These are phyloP conservation scores for Hippophae tibetana DNA, from an alignment of 306 rosid species.

Conservation along the genomic window DNA sequence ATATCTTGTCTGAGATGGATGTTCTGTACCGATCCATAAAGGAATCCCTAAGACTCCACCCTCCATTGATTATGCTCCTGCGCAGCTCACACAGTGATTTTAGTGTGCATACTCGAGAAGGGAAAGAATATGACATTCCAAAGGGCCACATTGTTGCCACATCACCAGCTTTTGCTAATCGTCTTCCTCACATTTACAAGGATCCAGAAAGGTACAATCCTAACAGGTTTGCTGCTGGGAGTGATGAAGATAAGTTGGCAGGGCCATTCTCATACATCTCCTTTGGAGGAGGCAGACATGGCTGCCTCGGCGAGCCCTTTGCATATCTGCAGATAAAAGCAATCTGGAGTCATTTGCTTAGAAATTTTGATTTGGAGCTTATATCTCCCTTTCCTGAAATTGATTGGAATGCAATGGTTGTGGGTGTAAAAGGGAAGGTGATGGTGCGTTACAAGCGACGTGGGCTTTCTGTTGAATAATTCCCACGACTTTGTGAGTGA, in stretches of 20 bases:
- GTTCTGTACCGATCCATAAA: conserved; percentile 69
- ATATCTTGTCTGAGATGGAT: conserved; percentile 93
- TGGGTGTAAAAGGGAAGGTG: conserved; percentile 88
- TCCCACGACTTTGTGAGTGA: conserved; percentile 1
- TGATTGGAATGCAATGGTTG: conserved; percentile 99
- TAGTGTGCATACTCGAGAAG: conserved; percentile 62
- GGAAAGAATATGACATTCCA: conserved; percentile 75
- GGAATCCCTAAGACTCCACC: conserved; percentile 96
- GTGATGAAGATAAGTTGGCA: conserved; percentile 88
- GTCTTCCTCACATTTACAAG: conserved; percentile 59
- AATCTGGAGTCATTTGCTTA: conserved; percentile 85
- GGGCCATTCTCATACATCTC: conserved; percentile 90
- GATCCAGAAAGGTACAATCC: conserved; percentile 83
- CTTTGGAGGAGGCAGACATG: conserved; percentile 95
- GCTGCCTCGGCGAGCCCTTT: conserved; percentile 97
- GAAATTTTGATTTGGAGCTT: conserved; percentile 86
- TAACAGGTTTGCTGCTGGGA: conserved; percentile 55
- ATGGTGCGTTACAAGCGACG: conserved; percentile 87
- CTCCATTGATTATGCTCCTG: conserved; percentile 81
- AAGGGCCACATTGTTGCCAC: conserved; percentile 94
- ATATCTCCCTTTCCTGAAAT: conserved; percentile 84
- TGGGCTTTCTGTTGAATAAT: conserved; percentile 42
- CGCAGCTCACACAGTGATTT: conserved; percentile 82
- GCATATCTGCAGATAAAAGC: conserved; percentile 95
- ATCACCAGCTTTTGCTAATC: conserved; percentile 87